A percentile compares a stretch with the other conserved stretches of the same genome.
Evolutionary conservation across 2,329 filamentous ascomycete genomes (phyloP).

Genomic region (Pleoardoris graminearum): DNA sequence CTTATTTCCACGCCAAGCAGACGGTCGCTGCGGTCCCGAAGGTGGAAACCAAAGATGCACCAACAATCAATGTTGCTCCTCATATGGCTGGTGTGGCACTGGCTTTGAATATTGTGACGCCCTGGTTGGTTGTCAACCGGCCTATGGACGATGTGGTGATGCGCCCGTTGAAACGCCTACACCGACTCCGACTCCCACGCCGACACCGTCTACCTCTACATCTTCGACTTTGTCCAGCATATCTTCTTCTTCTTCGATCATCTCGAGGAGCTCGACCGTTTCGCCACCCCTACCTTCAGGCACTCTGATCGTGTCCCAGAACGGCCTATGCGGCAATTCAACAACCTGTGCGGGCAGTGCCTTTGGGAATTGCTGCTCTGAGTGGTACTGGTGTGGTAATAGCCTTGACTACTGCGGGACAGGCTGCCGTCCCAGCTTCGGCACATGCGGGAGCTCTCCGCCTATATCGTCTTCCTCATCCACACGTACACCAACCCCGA

Average conservation of each 20-base stretch:
- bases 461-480: conserved; percentile 19
- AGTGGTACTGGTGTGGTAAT: conserved; percentile 33
- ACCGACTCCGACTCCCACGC: conserved; percentile 18
- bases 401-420: conserved; percentile 29
- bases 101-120: conserved; percentile 26
- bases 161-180: conserved; percentile 16
- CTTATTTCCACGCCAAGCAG: conserved; percentile 23
- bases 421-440: conserved; percentile 32
- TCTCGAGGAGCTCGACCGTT: conserved; percentile 17
- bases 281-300: conserved; percentile 30
- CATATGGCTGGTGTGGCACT: conserved; percentile 33
- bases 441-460: conserved; percentile 24
- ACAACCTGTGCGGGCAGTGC: conserved; percentile 33
- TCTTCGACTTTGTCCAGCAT: conserved; percentile 7
- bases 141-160: conserved; percentile 34
- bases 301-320: conserved; percentile 26
- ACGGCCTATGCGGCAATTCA: conserved; percentile 34
- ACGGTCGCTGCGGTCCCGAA: conserved; percentile 31
- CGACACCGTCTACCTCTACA: conserved; percentile 15
- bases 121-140: conserved; percentile 33
- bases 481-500: conserved; percentile 18
- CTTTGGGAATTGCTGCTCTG: conserved; percentile 32
- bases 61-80: conserved; percentile 29
- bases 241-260: conserved; percentile 3
- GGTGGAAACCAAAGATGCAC: conserved; percentile 22